These are phyloP conservation scores for Penicillium sp. DNA, from an alignment of 2,329 filamentous ascomycete species.

Conservation along the genomic window DNA sequence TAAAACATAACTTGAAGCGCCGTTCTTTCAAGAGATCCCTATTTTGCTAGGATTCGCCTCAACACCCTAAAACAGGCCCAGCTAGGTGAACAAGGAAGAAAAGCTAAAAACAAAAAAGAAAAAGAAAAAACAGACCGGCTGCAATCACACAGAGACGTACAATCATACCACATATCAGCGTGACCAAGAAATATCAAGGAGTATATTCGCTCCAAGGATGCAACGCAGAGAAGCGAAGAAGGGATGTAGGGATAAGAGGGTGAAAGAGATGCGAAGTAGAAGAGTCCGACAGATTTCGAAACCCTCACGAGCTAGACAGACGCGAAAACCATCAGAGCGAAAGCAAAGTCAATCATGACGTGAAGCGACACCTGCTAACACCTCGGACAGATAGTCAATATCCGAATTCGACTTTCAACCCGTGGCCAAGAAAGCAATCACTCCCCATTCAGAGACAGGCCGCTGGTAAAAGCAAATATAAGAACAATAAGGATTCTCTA, in stretches of 20 bases:
- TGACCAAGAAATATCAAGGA: slow-evolving; percentile 11
- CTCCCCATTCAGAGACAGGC: not conserved
- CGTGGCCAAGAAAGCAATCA: slow-evolving; percentile 4
- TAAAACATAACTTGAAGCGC: not conserved
- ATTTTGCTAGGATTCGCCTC: not conserved
- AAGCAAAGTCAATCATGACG: not conserved
- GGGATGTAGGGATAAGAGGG: not conserved
- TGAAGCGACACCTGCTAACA: not conserved
- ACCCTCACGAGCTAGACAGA: not conserved
- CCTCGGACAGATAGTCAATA: no score
- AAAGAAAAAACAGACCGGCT: slow-evolving; percentile 5
- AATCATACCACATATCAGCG: slow-evolving; percentile 30
- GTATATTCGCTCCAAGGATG: slow-evolving; percentile 5
- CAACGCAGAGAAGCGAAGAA: not conserved
- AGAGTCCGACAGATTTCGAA: not conserved
- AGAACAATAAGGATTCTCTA: not conserved
- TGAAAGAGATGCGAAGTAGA: not conserved
- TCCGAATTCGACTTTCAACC: not conserved
- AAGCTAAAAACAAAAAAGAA: not conserved
- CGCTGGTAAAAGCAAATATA: not conserved
- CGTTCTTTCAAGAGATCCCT: not conserved
- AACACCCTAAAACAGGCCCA: slow-evolving; percentile 5
- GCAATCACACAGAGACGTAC: slow-evolving; percentile 16
- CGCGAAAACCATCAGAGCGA: not conserved
- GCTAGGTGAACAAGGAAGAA: not conserved